Base-by-base conservation (phyloP, 495 filamentous ascomycete genomes). In the Hypoxylon trugodes region DNA sequence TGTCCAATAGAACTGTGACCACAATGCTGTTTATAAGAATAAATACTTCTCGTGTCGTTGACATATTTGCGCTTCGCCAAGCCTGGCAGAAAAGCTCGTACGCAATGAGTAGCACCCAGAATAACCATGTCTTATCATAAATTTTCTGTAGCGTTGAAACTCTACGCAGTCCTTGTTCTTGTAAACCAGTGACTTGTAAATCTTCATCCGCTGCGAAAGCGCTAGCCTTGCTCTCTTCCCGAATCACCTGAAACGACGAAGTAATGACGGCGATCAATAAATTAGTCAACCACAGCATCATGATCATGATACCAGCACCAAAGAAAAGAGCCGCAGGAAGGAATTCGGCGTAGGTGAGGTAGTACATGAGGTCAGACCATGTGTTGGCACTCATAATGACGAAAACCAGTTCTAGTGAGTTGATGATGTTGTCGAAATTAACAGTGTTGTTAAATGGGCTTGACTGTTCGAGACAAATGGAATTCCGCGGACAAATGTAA, bases 351-450 rank as follows among this genome's bases (percentile, higher is more conserved):
- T 96, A 86, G 25, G 89, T 91, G 12, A 92, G 92, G 65, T 90
- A 91, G 71, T 99, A 98, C 72, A 99, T 89, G 25, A 99, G 75
- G 69, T 97, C 92, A 1, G 93, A 89, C 72, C 93, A 98, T 0
- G 95, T 98, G 75, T 99, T 99, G 12, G 92, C 91, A 65, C 90
- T 96, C 92, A 99, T 97, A 64, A 98, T 87, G 32, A 99, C 92
- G 74, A 99, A 99, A n/a, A 99, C 94, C 40, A 97, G 76, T 76
- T 98, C 92, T 24, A 97, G 75, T 1, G 93, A 96, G 49, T 96
- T 86, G 6, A 92, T 69, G 26, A 98, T 96, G 68, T 98, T 95
- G 72, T 99, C 94, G 71, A 97, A 99, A 74, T 89, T 94, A 68
- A 97, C 82, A 2, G 95, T 98, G 40, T 86, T 87, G 50, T 89